Evolutionary conservation across 2,329 filamentous ascomycete species (phyloP), one percentile per base, ranked within the genome.

Genomic region (Ceratocystis eucalypticola): DNA sequence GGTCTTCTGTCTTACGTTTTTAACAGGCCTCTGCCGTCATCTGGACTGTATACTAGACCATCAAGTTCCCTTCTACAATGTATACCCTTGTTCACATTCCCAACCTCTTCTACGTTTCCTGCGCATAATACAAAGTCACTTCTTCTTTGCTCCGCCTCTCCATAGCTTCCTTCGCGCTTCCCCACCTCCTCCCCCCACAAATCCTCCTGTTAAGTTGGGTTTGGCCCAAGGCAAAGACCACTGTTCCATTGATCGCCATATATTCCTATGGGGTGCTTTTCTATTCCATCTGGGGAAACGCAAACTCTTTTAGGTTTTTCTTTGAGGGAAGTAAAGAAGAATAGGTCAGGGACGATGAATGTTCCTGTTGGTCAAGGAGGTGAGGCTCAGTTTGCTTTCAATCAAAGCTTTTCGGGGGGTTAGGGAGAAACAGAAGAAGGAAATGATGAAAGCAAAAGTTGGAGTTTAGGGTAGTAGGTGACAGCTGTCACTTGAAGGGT

Each of bases 101-200:
- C 20, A 22, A 22, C 46, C 46, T 48, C 46, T 48, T 22, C 20
- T 22, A 7, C 5, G 17, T 22, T 48, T 48, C n/a, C 46, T 5
- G 20, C 5, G 17, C 46, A n/a, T 7, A 22, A n/a, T 22, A n/a
- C 4, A 1, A 8, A n/a, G 6, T 48, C 8, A 22, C 46, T 48
- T 55, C 25, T 53, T 63, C 53, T 45, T 37, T 59, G 28, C 50
- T 64, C 41, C 65, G 61, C 45, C 50, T 17, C 25, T 25, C n/a
- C 45, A 50, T 45, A 22, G 61, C 44, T 63, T 57, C 59, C 57
- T 25, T 55, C 17, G 25, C 22, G n/a, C 41, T 48, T 44, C 63
- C 57, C 61, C 44, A 28, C 22, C 53, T 57, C n/a, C n/a, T 33
- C 65, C 62, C 57, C 61, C 62, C 66, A 63, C 53, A 61, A 64